phyloP scores from a whole-genome alignment of 371 early-diverging fungal genomes.

The Mucor mucedo region DNA sequence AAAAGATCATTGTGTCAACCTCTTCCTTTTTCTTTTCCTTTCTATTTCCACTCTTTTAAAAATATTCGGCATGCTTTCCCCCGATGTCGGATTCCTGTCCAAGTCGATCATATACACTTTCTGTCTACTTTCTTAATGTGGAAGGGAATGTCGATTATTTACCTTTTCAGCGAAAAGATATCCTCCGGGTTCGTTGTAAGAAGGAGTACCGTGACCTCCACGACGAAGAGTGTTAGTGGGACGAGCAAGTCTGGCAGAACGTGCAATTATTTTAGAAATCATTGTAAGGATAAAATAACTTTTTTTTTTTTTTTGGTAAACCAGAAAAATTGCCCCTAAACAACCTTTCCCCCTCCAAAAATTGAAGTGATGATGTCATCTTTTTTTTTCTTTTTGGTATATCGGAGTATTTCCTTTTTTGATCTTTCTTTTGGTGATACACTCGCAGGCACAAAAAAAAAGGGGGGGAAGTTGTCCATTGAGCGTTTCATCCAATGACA shows the following conservation, averaged over 20 bases:
- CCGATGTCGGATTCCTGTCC: background rate
- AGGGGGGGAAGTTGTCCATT: background rate
- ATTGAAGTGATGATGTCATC: constrained; percentile 9
- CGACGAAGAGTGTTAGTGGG: constrained; percentile 55
- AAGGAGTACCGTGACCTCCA: constrained; percentile 58
- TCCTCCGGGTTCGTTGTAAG: constrained; percentile 68
- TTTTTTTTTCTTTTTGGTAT: background rate
- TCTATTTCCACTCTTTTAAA: background rate
- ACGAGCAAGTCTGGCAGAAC: constrained; percentile 56
- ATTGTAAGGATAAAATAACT: constrained; percentile 15
- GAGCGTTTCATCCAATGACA: background rate
- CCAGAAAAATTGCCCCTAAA: background rate
- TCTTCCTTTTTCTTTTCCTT: background rate
- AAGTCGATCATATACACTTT: background rate
- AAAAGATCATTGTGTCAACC: too few relatives aligned
- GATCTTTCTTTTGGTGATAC: too few relatives aligned
- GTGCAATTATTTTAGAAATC: constrained; percentile 53
- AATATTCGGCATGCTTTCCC: too few relatives aligned
- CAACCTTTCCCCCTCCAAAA: background rate
- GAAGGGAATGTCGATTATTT: constrained; percentile 5
- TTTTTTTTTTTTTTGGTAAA: constrained; percentile 4
- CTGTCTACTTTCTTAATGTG: background rate
- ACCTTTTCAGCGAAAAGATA: constrained; percentile 75
- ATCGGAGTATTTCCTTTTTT: too few relatives aligned
- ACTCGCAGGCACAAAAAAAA: background rate